Percentiles rank a stretch among this genome's conserved stretches.
phyloP scores from a whole-genome alignment of 106 monocot genomes.

The Dioscorea alata region DNA sequence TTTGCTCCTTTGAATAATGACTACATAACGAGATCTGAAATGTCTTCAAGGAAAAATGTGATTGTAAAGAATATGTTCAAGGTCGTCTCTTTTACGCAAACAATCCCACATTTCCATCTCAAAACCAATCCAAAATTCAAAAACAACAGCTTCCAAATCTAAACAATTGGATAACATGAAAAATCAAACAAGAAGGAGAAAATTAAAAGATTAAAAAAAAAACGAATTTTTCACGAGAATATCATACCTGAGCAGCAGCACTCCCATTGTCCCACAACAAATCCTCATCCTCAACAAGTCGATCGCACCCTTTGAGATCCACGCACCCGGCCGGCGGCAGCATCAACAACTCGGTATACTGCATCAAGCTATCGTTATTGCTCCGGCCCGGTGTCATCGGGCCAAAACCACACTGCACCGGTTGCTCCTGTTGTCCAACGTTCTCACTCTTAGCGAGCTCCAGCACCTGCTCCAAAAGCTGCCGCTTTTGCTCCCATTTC shows the following conservation, averaged over 20 bases:
- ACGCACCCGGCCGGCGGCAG: constrained; percentile 20
- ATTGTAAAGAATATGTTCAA: no score
- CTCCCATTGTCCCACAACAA: constrained; percentile 36
- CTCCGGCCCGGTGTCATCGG: not conserved
- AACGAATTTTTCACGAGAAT: not conserved
- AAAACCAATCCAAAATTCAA: no score
- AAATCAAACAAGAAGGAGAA: not conserved
- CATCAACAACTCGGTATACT: constrained; percentile 59
- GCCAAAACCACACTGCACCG: not conserved
- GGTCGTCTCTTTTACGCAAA: no score
- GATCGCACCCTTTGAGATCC: constrained; percentile 27
- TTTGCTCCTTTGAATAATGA: no score
- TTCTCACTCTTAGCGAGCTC: constrained; percentile 49
- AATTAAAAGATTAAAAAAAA: not conserved
- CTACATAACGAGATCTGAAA: no score
- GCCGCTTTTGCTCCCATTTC: constrained; percentile 5
- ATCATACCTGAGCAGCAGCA: constrained; percentile 45
- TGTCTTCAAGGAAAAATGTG: no score
- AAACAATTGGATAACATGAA: no score
- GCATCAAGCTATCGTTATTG: not conserved
- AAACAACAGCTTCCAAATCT: no score
- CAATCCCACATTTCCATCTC: no score
- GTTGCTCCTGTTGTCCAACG: not conserved
- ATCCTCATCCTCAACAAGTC: constrained; percentile 35
- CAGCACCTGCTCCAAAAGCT: constrained; percentile 51